Evolutionary conservation across 2,329 filamentous ascomycete genomes (phyloP), one percentile per base, ranked within the genome.

Genomic region (Aspergillus tanneri): DNA sequence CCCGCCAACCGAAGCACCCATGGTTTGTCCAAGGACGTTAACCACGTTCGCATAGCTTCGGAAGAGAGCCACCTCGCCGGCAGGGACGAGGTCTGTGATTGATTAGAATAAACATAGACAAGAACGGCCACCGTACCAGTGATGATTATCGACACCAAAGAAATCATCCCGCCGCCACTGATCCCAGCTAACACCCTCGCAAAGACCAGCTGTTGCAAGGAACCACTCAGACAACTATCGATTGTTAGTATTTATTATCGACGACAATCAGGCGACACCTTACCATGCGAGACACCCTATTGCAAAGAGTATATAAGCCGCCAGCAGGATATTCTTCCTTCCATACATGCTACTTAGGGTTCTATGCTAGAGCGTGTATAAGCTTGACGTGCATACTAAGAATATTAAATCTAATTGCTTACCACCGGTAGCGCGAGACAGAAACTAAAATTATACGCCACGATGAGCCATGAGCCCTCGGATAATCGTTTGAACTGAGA

Each of bases 1-100:
- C 2, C 86, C 86, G n/a, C 86, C 86, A 7, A 86, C 74, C 0
- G 85, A 85, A 1, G 86, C 86, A 3, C 86, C 86, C 3, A 82
- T 65, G 35, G 69, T 72, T 18, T 72, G 58, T 8, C 74, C 74
- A 3, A 67, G 68, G 0, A 73, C 75, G 22, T 68, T 63, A 9
- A 70, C 63, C 9, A 76, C 59, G 42, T 77, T 76, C 41, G 75
- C 69, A 54, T 76, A 77, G 22, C 71, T 69, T 18, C 75, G 58
- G 56, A 69, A 70, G 0, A 64, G 56, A 2, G 72, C 74, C 2
- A 75, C 68, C 4, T 76, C 71, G 21, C 68, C 60, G 0, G 75
- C 49, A 1, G 73, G 71, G 6, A 76, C 68, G 7, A 76, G 56
- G 50, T 75, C 74, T 25, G 68, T 16, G 4, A 21, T 47, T 16